A percentile compares a stretch with the other conserved stretches of the same genome.
Conservation (phyloP, 108 stramenopile species). For the Nitzschia sp. region DNA sequence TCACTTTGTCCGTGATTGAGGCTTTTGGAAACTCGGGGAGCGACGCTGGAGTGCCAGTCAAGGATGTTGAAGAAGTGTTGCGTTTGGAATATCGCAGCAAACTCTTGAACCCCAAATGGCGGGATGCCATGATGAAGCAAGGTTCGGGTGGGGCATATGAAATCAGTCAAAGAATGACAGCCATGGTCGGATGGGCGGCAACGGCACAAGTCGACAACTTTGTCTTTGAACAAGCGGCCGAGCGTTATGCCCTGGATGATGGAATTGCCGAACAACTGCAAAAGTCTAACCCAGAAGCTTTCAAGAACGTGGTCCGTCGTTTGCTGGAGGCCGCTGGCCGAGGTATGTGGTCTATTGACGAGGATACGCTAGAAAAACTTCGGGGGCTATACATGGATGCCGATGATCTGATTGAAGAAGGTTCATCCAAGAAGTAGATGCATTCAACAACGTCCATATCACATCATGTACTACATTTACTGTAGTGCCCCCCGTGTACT, state of each 20-base stretch:
- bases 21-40: slow-evolving; percentile 60
- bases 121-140: slow-evolving; percentile 84
- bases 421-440: background rate
- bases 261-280: slow-evolving; percentile 78
- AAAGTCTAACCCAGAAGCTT: slow-evolving; percentile 83
- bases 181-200: slow-evolving; percentile 84
- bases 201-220: slow-evolving; percentile 73
- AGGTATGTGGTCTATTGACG: slow-evolving; percentile 85
- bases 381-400: slow-evolving; percentile 65
- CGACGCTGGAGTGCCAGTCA: slow-evolving; percentile 47
- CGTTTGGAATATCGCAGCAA: slow-evolving; percentile 86
- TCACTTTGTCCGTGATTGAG: slow-evolving; percentile 80
- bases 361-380: slow-evolving; percentile 58
- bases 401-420: slow-evolving; percentile 64
- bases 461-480: no score
- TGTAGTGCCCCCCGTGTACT: no score
- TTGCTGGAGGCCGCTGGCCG: slow-evolving; percentile 80
- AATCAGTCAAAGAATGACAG: slow-evolving; percentile 84
- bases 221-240: slow-evolving; percentile 89
- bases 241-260: slow-evolving; percentile 85
- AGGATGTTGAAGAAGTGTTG: slow-evolving; percentile 84
- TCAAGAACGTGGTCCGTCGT: slow-evolving; percentile 70
- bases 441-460: no score
- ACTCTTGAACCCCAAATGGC: slow-evolving; percentile 89
- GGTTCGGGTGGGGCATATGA: slow-evolving; percentile 90